A percentile compares a stretch with the other conserved stretches of the same genome.
These are phyloP conservation scores for Magnaporthales sp. DNA, from an alignment of 2,329 filamentous ascomycete genomes.

Conservation along the genomic window DNA sequence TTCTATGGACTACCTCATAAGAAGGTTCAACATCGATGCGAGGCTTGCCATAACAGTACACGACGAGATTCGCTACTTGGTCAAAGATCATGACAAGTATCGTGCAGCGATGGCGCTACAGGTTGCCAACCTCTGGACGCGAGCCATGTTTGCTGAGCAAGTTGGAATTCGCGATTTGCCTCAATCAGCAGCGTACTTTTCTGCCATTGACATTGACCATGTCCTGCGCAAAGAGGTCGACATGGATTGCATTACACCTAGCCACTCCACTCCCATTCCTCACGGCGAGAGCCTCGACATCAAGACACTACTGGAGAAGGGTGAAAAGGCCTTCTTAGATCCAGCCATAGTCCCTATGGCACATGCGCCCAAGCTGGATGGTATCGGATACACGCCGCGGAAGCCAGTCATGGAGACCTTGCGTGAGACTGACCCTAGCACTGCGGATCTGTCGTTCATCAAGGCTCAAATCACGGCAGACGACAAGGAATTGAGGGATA, in stretches of 20 bases:
- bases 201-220: conserved; percentile 87
- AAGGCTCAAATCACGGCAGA: conserved; percentile 73
- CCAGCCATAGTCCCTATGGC: conserved; percentile 45
- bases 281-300: conserved; percentile 88
- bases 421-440: conserved; percentile 32
- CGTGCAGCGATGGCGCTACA: conserved; percentile 87
- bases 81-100: conserved; percentile 78
- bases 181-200: conserved; percentile 92
- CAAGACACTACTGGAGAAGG: conserved; percentile 63
- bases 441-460: conserved; percentile 54
- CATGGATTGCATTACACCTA: conserved; percentile 94
- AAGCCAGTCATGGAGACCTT: conserved; percentile 73
- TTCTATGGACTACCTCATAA: conserved; percentile 85
- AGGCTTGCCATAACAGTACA: conserved; percentile 91
- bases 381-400: conserved; percentile 61
- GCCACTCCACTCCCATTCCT: conserved; percentile 67
- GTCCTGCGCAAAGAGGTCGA: conserved; percentile 97
- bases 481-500: conserved; percentile 64
- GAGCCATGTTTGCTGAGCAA: conserved; percentile 95
- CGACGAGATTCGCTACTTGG: conserved; percentile 93
- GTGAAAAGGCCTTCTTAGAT: conserved; percentile 60
- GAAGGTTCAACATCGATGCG: conserved; percentile 76
- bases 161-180: conserved; percentile 93
- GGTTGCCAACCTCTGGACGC: conserved; percentile 90
- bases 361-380: conserved; percentile 48